A percentile compares a stretch with the other conserved stretches of the same genome.
Conservation (phyloP, 2,329 filamentous ascomycete genomes). For the Sporothrix dimorphospora region DNA sequence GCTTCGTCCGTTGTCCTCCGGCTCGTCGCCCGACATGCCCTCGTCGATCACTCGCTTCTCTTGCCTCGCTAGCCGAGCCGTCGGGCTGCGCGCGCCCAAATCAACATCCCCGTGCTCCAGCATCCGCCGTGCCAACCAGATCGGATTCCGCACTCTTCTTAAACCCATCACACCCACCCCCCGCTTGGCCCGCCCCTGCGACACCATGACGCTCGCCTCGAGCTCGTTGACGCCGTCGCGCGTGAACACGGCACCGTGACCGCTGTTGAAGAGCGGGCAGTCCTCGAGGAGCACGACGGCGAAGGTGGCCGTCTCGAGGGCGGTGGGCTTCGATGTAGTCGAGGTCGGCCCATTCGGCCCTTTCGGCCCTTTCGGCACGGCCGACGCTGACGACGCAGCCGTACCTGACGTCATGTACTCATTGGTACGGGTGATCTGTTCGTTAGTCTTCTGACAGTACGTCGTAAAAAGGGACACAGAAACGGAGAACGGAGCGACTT, state of each 20-base stretch:
- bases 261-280: conserved; percentile 81
- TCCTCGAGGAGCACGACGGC: conserved; percentile 79
- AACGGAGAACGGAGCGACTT: not conserved
- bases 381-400: not conserved
- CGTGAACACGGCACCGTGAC: conserved; percentile 84
- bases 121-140: conserved; percentile 72
- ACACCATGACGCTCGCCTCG: conserved; percentile 86
- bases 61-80: no score
- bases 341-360: not conserved
- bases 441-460: not conserved
- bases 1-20: not conserved
- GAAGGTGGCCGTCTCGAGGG: conserved; percentile 73
- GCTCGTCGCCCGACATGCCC: no score
- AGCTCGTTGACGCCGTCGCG: conserved; percentile 81
- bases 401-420: conserved; percentile 50
- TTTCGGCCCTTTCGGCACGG: not conserved
- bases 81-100: no score
- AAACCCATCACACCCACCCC: conserved; percentile 78
- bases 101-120: conserved; percentile 68
- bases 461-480: no score
- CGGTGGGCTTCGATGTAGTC: conserved; percentile 49
- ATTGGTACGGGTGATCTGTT: conserved; percentile 51
- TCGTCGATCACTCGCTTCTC: no score
- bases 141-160: conserved; percentile 75
- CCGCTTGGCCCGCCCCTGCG: conserved; percentile 70